These are phyloP conservation scores for Davidsoniella virescens DNA, from an alignment of 2,329 filamentous ascomycete species.

Conservation along the genomic window DNA sequence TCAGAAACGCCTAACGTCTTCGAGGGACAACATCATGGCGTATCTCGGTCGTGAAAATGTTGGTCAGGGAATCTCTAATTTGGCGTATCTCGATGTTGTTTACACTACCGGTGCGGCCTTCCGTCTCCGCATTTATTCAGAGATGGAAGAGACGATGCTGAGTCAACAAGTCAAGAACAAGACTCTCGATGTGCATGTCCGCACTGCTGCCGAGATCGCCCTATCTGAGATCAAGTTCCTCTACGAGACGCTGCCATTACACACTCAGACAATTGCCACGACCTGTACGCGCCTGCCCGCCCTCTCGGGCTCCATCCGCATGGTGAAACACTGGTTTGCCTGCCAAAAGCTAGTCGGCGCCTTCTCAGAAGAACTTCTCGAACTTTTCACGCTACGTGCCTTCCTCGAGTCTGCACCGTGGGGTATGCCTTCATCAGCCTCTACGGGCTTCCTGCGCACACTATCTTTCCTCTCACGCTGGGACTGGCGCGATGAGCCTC, in stretches of 20 bases:
- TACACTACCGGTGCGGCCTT: constrained; percentile 60
- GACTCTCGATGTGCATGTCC: constrained; percentile 43
- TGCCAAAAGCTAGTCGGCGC: constrained; percentile 65
- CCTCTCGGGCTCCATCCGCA: constrained; percentile 65
- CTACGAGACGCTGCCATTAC: constrained; percentile 57
- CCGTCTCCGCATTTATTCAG: constrained; percentile 74
- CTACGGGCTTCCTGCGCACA: constrained; percentile 67
- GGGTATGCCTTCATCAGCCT: constrained; percentile 56
- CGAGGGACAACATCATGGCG: constrained; percentile 43
- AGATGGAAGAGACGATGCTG: constrained; percentile 67
- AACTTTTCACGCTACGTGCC: constrained; percentile 60
- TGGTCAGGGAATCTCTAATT: constrained; percentile 51
- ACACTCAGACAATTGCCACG: constrained; percentile 66
- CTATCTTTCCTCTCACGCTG: constrained; percentile 67
- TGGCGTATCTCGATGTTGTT: constrained; percentile 66
- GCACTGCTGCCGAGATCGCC: constrained; percentile 53
- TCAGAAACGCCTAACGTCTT: constrained; percentile 48
- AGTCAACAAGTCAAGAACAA: constrained; percentile 66
- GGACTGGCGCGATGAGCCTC: constrained; percentile 77
- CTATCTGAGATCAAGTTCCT: constrained; percentile 55
- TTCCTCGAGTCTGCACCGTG: constrained; percentile 77
- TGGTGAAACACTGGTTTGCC: constrained; percentile 81
- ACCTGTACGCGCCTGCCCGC: constrained; percentile 66
- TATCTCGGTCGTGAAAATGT: constrained; percentile 70
- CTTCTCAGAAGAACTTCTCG: constrained; percentile 64